Percentiles rank a stretch among this genome's conserved stretches.
phyloP scores from a whole-genome alignment of 768 basidiomycete species.

The Mycena rosella region DNA sequence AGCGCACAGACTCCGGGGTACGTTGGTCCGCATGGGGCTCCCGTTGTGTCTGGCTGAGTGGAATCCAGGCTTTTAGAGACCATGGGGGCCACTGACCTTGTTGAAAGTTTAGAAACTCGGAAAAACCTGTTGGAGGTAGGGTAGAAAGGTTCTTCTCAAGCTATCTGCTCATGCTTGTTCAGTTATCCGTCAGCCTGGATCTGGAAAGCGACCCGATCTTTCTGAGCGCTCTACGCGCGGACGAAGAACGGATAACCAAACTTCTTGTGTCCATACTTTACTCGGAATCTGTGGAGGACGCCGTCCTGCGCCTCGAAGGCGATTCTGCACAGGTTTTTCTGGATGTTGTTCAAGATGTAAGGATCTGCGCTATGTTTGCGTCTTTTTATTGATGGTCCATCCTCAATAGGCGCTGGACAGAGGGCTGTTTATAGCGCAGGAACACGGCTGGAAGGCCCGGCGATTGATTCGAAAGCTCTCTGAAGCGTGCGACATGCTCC shows the following conservation, averaged over 20 bases:
- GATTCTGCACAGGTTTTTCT: conserved; percentile 8
- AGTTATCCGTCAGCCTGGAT: conserved; percentile 2
- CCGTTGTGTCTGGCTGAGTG: too few relatives aligned
- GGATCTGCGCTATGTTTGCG: not conserved
- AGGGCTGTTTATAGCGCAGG: not conserved
- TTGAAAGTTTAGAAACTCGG: not conserved
- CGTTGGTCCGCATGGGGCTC: too few relatives aligned
- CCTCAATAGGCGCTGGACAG: conserved; percentile 10
- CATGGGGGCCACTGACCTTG: not conserved
- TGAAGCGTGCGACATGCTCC: conserved; percentile 31
- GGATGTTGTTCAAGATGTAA: conserved; percentile 16
- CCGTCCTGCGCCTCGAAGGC: not conserved
- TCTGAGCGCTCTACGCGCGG: conserved; percentile 7
- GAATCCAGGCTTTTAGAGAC: too few relatives aligned
- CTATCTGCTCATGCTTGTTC: not conserved
- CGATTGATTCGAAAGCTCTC: conserved; percentile 36
- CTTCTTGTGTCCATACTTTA: not conserved
- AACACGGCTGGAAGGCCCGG: conserved; percentile 21
- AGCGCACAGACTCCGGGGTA: too few relatives aligned
- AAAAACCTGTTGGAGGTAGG: not conserved
- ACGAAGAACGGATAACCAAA: conserved; percentile 16
- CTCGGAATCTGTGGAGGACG: not conserved
- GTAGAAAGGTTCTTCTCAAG: not conserved
- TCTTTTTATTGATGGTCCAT: not conserved
- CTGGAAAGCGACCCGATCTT: conserved; percentile 1